These are phyloP conservation scores for Colletotrichum somersetense DNA, from an alignment of 2,329 filamentous ascomycete species.

Conservation along the genomic window DNA sequence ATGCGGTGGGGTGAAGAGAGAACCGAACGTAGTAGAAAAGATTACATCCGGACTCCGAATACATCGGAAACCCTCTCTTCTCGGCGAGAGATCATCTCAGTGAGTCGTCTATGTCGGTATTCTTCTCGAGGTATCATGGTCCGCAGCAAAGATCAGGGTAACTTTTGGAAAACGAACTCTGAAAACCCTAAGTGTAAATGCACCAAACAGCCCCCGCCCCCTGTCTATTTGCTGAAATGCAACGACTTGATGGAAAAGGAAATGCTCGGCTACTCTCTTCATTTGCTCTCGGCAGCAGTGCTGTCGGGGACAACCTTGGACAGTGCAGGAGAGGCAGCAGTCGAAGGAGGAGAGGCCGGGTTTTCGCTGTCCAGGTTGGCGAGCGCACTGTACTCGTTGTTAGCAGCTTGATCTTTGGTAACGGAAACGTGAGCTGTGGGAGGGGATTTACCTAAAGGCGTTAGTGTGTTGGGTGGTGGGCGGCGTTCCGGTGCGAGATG, in stretches of 20 bases:
- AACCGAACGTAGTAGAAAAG: constrained; percentile 49
- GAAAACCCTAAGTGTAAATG: constrained; percentile 61
- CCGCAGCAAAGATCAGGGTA: constrained; percentile 56
- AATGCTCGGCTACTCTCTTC: constrained; percentile 41
- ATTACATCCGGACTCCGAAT: constrained; percentile 48
- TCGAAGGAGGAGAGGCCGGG: constrained; percentile 78
- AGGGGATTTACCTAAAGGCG: constrained; percentile 84
- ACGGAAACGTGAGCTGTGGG: no score
- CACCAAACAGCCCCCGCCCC: constrained; percentile 59
- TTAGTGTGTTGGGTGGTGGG: constrained; percentile 83
- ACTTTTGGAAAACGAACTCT: constrained; percentile 63
- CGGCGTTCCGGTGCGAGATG: constrained; percentile 90
- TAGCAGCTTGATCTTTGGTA: constrained; percentile 43
- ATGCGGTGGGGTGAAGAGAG: constrained; percentile 39
- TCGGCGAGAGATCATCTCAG: constrained; percentile 51
- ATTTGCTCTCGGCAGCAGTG: constrained; percentile 59
- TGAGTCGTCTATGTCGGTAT: constrained; percentile 58
- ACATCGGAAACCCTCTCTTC: constrained; percentile 45
- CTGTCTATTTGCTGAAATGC: constrained; percentile 67
- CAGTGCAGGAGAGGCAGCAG: constrained; percentile 74
- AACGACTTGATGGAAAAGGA: constrained; percentile 51
- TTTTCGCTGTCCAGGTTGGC: constrained; percentile 73
- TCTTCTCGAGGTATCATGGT: constrained; percentile 63
- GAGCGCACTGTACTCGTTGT: constrained; percentile 61
- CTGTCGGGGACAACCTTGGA: constrained; percentile 71